These are phyloP conservation scores for Aureoboletus auriporus DNA, from an alignment of 768 basidiomycete genomes.

Conservation along the genomic window DNA sequence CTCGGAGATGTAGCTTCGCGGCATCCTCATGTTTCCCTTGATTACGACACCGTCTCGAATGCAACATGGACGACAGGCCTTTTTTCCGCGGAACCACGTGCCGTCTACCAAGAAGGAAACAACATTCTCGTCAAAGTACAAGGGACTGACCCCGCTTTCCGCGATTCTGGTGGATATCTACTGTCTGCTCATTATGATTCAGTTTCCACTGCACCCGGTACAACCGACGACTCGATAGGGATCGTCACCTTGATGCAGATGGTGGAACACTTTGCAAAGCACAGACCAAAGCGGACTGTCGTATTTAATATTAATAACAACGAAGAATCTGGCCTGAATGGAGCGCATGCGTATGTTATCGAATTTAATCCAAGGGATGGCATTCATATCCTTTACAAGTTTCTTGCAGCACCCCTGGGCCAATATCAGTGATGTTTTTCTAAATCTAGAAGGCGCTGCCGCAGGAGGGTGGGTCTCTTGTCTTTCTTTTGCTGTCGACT, in stretches of 20 bases:
- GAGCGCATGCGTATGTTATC: constrained; percentile 54
- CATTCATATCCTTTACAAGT: constrained; percentile 29
- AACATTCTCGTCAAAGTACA: constrained; percentile 66
- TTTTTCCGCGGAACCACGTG: constrained; percentile 15
- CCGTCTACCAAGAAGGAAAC: constrained; percentile 59
- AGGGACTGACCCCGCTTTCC: constrained; percentile 39
- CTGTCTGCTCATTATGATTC: constrained; percentile 85
- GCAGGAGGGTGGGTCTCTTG: constrained; percentile 57
- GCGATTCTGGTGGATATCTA: constrained; percentile 45
- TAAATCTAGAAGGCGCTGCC: constrained; percentile 82
- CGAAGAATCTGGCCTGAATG: constrained; percentile 74
- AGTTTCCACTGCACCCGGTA: constrained; percentile 69
- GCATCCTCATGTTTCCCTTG: constrained; percentile 45
- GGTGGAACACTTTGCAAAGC: constrained; percentile 47
- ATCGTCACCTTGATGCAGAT: constrained; percentile 64
- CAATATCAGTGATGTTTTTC: constrained; percentile 57
- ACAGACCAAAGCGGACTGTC: constrained; percentile 54
- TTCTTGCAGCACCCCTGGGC: constrained; percentile 78
- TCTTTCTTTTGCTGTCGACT: neutral
- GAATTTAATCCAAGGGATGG: neutral
- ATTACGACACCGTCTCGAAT: constrained; percentile 48
- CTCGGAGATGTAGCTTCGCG: constrained; percentile 42
- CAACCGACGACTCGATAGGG: constrained; percentile 78
- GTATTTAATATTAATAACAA: constrained; percentile 87
- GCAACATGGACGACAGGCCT: constrained; percentile 39